Evolutionary conservation across 139 green algal species (phyloP), one percentile per base, ranked within the genome.

Genomic region (Nannochloris sp.): DNA sequence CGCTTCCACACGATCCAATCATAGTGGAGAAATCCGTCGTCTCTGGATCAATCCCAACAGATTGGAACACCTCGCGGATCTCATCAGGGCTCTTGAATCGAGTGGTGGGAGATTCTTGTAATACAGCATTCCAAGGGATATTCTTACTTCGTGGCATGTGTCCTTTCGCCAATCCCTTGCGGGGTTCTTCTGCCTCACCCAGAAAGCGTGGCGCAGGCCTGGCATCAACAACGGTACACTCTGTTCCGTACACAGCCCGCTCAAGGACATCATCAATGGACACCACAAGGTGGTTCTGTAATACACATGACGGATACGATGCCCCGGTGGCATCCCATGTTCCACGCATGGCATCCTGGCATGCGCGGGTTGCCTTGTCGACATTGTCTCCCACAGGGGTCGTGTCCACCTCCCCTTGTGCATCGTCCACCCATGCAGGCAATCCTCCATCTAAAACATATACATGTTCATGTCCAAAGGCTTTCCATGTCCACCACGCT

Each of bases 401-500:
- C 1, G 49, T 44, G 1, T 59, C 40, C 16, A 89, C 81, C 4
- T 89, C 13, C 1, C 69, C 67, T 3, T 79, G 56, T 3, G 79
- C 82, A 4, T 61, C 55, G 3, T 71, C 75, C 17, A 75, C 56
- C 85, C 87, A 98, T 1, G 79, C 84, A 3, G 88, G 91, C 13
- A 93, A 65, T 13, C 92, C 92, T 5, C 92, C 92, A 56, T 96
- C 81, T 55, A 98, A 67, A 55, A 98, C 91, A 1, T 77, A 72
- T 25, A 96, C 88, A 10, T 23, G 6, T 44, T 80, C 45, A 56
- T 96, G 90, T 1, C 90, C 91, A 65, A 95, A 89, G 11, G 77
- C 75, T 9, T 73, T 71, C 78, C 92, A 93, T 3, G 88, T 97
- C 85, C 87, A 98, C 91, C 92, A 97, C 0, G 69, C 84, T 4